Evolutionary conservation across 345 rosid species (phyloP).

Genomic region (Populus davidiana): DNA sequence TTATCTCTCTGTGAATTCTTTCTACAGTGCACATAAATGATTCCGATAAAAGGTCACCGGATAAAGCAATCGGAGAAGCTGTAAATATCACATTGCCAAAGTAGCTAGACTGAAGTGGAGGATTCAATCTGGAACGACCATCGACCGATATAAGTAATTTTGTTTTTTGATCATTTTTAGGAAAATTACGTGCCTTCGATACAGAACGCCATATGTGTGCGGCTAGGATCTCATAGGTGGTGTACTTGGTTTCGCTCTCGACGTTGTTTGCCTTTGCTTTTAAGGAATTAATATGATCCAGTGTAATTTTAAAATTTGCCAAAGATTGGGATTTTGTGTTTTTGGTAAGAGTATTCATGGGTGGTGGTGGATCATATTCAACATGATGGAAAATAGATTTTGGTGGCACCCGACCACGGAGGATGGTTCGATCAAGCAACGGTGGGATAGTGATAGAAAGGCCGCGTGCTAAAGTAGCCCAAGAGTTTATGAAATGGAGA

Average conservation of each 20-base stretch:
- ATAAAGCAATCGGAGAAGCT: not conserved
- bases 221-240: not conserved
- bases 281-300: not conserved
- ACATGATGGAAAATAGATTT: not conserved
- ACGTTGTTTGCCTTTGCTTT: not conserved
- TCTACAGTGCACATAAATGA: not conserved
- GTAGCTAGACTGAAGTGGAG: not conserved
- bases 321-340: not conserved
- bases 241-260: not conserved
- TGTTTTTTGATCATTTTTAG: conserved; percentile 1
- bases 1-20: not conserved
- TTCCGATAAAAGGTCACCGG: conserved; percentile 5
- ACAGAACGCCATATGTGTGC: conserved; percentile 17
- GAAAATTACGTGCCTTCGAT: not conserved
- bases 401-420: not conserved
- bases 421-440: conserved; percentile 6
- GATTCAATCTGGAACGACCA: conserved; percentile 8
- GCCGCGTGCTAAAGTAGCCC: conserved; percentile 6
- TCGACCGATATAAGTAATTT: not conserved
- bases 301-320: not conserved
- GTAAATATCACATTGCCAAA: not conserved
- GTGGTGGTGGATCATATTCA: not conserved
- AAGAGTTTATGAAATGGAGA: not conserved
- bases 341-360: not conserved
- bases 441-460: not conserved